Conservation (phyloP, 73 alveolate species). For the Effrenium voratum region DNA sequence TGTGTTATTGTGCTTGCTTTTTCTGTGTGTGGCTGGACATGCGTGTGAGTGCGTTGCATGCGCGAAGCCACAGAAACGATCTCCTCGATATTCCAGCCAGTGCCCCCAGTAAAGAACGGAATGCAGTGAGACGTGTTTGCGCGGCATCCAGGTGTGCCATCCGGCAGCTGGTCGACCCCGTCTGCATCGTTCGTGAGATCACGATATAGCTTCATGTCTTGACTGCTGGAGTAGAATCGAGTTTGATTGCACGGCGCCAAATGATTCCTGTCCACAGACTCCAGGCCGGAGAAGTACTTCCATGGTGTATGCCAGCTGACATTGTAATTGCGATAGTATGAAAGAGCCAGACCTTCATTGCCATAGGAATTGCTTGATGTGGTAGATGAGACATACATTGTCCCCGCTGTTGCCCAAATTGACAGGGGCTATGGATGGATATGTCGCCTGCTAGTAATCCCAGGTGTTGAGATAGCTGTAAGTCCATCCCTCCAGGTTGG, state of each 20-base stretch:
- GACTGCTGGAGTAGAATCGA: not conserved
- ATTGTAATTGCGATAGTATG: not conserved
- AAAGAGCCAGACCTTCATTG: not conserved
- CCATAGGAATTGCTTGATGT: not conserved
- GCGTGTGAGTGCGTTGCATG: not conserved
- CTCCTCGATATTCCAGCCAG: slow-evolving; percentile 17
- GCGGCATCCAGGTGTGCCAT: not conserved
- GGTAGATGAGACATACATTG: not conserved
- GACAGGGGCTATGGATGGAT: not conserved
- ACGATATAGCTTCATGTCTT: too few relatives aligned
- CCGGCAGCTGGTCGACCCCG: not conserved
- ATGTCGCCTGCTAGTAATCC: not conserved
- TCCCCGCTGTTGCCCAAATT: not conserved
- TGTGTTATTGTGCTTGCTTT: not conserved
- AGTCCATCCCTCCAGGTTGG: not conserved
- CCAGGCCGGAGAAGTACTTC: not conserved
- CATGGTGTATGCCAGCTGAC: not conserved
- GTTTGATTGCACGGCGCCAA: not conserved
- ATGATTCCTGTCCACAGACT: not conserved
- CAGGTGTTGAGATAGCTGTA: not conserved
- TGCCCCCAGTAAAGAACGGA: not conserved
- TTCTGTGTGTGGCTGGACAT: not conserved
- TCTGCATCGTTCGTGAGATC: not conserved
- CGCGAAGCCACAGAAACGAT: too few relatives aligned
- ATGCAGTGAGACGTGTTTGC: not conserved